Base-by-base conservation (phyloP, 352 stramenopile species). In the Globisporangium iwayamae region DNA sequence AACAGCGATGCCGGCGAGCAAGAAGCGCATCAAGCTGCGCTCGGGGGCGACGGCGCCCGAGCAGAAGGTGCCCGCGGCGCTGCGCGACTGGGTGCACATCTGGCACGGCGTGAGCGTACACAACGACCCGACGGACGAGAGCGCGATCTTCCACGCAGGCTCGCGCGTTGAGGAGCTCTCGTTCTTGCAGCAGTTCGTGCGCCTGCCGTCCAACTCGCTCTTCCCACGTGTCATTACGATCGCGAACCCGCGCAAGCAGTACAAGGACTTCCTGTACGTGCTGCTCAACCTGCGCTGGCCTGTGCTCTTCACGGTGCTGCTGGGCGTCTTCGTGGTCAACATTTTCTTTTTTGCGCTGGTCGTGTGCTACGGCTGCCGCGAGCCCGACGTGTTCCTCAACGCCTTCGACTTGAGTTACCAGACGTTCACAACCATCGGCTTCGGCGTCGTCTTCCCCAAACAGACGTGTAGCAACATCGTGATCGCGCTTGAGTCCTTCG, bases 201-300 rank as follows among this genome's bases (percentile, higher is more conserved):
- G 81, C 0, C 52, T 90, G 48, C 82, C 81, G 38, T 72, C 78
- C 45, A 89, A 91, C 58, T 87, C 83, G 64, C 79, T 94, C 18
- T 91, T 94, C 58, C 79, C 85, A 38, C 70, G 66, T 20, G 71
- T 94, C 1, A 68, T 81, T 34, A 89, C 85, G 30, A 68, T 69
- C 30, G 56, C 67, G 30, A 94, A 94, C 63, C 85, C 83, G 48
- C 75, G 83, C 18, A 76, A 73, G 47, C 69, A 74, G 25, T 93
- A 93, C 78, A 94, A 94, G 62, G 85, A 94, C 60, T 88, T 92
- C 28, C 63, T 91, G 9, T 94, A 94, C 61, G 77, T 93, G 64
- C 65, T 94, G 53, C 68, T 94, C 51, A 91, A 94, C 68, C 81
- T 91, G 80, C 81, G 82, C 51, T 93, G 83, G 83, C 77, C 83